phyloP scores from a whole-genome alignment of 129 eudicot genomes.

The Kitagawia praeruptora region DNA sequence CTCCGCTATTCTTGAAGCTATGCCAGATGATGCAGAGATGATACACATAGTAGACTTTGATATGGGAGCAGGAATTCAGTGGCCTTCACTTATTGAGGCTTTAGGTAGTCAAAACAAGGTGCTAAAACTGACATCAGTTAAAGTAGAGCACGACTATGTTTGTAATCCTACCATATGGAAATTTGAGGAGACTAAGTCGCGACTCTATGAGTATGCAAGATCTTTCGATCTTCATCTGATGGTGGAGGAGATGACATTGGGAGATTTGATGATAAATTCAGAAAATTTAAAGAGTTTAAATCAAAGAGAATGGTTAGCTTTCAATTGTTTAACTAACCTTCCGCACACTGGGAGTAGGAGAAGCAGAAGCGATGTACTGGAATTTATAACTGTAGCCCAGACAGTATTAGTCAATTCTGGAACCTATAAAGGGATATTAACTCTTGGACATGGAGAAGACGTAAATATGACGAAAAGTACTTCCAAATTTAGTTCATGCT shows the following conservation, averaged over 20 bases:
- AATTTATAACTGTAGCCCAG: conserved; percentile 39
- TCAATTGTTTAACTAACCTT: conserved; percentile 46
- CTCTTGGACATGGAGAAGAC: conserved; percentile 51
- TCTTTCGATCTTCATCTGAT: conserved; percentile 25
- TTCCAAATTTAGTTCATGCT: conserved; percentile 23
- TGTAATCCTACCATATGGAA: conserved; percentile 4
- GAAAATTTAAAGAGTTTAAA: conserved; percentile 8
- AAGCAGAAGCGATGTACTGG: conserved; percentile 17
- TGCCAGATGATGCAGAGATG: conserved; percentile 21
- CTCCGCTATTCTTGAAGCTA: conserved; percentile 46
- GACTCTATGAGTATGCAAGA: conserved; percentile 29
- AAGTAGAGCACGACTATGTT: conserved; percentile 17
- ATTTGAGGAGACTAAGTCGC: conserved; percentile 37
- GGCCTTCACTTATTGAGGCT: conserved; percentile 53
- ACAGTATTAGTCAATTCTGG: conserved; percentile 10
- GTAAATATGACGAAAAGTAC: conserved; percentile 11
- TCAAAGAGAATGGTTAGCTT: conserved; percentile 38
- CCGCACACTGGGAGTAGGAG: conserved; percentile 56
- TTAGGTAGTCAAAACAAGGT: conserved; percentile 20
- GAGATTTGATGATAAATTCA: conserved; percentile 17
- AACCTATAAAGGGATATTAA: conserved; percentile 35
- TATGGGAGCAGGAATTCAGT: conserved; percentile 48
- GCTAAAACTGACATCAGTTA: conserved; percentile 38
- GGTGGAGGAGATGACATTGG: conserved; percentile 30
- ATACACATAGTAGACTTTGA: conserved; percentile 55